A percentile compares a stretch with the other conserved stretches of the same genome.
Evolutionary conservation across 2,329 filamentous ascomycete species (phyloP).

Genomic region (Tolypocladium tundrense): DNA sequence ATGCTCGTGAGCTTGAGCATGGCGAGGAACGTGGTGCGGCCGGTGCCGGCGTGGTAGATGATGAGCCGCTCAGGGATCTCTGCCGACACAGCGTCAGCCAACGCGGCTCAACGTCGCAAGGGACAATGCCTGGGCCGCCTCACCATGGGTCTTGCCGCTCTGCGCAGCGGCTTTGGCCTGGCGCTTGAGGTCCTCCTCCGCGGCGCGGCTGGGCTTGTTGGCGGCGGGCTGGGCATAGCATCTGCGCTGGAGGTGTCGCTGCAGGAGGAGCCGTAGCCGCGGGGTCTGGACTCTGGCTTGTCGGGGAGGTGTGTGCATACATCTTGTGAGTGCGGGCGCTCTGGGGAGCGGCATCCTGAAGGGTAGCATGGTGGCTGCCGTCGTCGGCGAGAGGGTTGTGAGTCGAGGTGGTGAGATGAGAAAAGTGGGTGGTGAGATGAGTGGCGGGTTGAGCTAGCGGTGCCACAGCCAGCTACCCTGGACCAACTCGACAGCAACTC

Average conservation of each 20-base stretch:
- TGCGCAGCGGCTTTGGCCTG: constrained; percentile 15
- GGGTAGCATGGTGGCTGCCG: constrained; percentile 1
- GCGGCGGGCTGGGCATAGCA: constrained; percentile 12
- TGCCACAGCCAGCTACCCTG: neutral
- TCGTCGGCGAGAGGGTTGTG: neutral
- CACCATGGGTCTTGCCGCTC: constrained; percentile 11
- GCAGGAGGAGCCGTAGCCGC: constrained; percentile 3
- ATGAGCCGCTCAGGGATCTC: constrained; percentile 50
- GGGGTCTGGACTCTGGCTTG: neutral
- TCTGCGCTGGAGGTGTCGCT: constrained; percentile 14
- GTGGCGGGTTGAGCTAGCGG: too few species aligned
- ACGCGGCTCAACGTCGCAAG: neutral
- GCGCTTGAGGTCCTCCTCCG: constrained; percentile 13
- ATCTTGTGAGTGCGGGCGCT: neutral
- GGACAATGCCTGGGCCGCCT: neutral
- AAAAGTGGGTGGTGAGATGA: neutral
- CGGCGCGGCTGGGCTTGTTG: constrained; percentile 4
- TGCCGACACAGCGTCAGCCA: constrained; percentile 9
- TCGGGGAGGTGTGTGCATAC: neutral
- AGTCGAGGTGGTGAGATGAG: neutral
- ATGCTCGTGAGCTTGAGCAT: constrained; percentile 62
- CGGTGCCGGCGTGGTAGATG: constrained; percentile 66
- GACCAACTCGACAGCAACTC: neutral
- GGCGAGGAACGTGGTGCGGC: constrained; percentile 56
- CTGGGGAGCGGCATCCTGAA: neutral